phyloP scores from a whole-genome alignment of 1,284 basidiomycete species.

The Naganishia sp. region DNA sequence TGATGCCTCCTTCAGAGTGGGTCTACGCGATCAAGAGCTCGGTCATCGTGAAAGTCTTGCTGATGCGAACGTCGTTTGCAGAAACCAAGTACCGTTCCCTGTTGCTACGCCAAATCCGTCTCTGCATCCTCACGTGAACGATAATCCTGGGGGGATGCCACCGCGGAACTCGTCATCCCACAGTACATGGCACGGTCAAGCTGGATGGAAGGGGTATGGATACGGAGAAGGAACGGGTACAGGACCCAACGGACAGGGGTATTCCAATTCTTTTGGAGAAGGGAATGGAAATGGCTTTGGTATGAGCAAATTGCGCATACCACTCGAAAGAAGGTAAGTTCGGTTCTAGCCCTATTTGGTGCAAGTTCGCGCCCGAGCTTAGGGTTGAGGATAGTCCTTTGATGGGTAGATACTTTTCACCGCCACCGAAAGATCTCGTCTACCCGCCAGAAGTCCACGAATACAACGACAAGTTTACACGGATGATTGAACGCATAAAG shows the following conservation, averaged over 20 bases:
- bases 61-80: neutral
- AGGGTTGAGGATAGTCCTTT: constrained; percentile 18
- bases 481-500: constrained; percentile 85
- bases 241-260: constrained; percentile 22
- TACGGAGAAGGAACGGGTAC: constrained; percentile 27
- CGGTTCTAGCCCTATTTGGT: too few species aligned
- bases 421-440: constrained; percentile 62
- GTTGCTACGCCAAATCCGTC: constrained; percentile 53
- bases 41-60: neutral
- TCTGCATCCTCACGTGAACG: constrained; percentile 35
- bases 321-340: constrained; percentile 51
- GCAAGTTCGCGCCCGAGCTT: neutral
- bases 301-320: constrained; percentile 46
- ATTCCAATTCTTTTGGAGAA: constrained; percentile 35
- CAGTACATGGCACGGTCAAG: constrained; percentile 16
- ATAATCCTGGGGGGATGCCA: constrained; percentile 15
- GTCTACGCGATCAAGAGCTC: constrained; percentile 20
- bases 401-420: constrained; percentile 74
- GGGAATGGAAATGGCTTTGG: constrained; percentile 37
- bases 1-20: constrained; percentile 57
- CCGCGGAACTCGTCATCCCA: constrained; percentile 13
- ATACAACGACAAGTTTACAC: constrained; percentile 91
- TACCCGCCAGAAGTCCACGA: constrained; percentile 94
- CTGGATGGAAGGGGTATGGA: constrained; percentile 25
- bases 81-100: constrained; percentile 41